Percentiles rank a stretch among this genome's conserved stretches.
These are phyloP conservation scores for Avena eriantha DNA, from an alignment of 176 grass and related monocot genomes.

Conservation along the genomic window DNA sequence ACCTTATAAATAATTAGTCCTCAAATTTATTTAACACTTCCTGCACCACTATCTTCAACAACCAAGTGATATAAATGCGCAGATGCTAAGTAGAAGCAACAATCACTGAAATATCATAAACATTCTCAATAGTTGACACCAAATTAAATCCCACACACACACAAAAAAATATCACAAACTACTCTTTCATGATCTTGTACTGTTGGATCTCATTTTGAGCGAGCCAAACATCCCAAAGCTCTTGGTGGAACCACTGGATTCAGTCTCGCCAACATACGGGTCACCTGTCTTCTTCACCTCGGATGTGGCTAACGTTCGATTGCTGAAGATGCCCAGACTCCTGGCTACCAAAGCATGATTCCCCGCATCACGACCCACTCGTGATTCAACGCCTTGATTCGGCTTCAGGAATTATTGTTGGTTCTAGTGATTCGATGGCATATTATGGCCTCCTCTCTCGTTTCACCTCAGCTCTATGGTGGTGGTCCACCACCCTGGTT, in stretches of 20 bases:
- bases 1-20: background rate
- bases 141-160: too few relatives aligned
- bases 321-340: conserved; percentile 50
- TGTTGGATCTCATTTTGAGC: background rate
- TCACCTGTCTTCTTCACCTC: conserved; percentile 27
- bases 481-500: conserved; percentile 30
- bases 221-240: conserved; percentile 57
- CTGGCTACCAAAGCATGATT: background rate
- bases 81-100: background rate
- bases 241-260: conserved; percentile 9
- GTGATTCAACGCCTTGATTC: background rate
- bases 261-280: background rate
- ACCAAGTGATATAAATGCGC: background rate
- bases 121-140: background rate
- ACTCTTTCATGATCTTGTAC: background rate
- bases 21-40: background rate
- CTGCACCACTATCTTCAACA: background rate
- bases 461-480: conserved; percentile 21
- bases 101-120: background rate
- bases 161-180: background rate
- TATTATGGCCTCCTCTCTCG: conserved; percentile 23
- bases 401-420: background rate
- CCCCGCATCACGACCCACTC: background rate
- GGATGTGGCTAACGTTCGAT: conserved; percentile 21
- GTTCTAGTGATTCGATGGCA: conserved; percentile 24